A percentile compares a stretch with the other conserved stretches of the same genome.
phyloP scores from a whole-genome alignment of 202 grass and related monocot genomes.

The Carex sylvatica region DNA sequence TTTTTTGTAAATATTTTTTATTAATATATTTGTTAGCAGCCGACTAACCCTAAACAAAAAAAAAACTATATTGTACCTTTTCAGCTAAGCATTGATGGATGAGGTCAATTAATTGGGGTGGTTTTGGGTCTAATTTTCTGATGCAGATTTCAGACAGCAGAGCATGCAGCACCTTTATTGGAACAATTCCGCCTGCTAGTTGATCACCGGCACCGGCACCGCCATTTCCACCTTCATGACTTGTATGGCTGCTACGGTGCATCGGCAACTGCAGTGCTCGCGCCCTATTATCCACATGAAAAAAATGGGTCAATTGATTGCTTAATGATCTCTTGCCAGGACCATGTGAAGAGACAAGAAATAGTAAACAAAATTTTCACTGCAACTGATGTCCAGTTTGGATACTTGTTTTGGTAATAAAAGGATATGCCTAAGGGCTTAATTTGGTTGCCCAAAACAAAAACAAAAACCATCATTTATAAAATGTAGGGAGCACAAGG shows the following conservation, averaged over 20 bases:
- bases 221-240: slow-evolving; percentile 15
- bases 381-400: no score
- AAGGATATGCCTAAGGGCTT: no score
- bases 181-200: background rate
- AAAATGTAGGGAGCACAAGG: background rate
- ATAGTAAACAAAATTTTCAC: no score
- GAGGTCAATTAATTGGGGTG: background rate
- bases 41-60: no score
- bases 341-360: no score
- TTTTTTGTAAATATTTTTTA: no score
- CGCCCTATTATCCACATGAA: background rate
- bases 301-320: background rate
- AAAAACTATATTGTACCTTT: no score
- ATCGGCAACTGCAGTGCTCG: background rate
- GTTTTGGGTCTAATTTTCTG: background rate
- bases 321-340: background rate
- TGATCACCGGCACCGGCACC: background rate
- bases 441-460: no score
- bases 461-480: background rate
- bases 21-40: no score
- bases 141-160: background rate
- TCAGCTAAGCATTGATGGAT: background rate
- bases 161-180: background rate
- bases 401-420: no score
- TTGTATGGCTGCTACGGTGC: slow-evolving; percentile 15